Base-by-base conservation (phyloP, 1,139 yeast species). In the Lodderomyces oxycetoniae region DNA sequence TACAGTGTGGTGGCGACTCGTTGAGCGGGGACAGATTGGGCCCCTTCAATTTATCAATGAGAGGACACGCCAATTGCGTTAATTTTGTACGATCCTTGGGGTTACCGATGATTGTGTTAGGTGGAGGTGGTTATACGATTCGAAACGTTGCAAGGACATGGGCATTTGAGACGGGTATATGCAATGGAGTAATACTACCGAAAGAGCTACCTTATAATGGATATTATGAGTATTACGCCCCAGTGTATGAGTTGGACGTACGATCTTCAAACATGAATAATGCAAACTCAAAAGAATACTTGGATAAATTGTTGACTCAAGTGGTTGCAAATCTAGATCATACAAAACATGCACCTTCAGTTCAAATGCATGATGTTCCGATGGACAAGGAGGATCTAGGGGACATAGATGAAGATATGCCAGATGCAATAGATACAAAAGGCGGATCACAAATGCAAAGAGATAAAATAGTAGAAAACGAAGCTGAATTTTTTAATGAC, bases 81-180 rank as follows among this genome's bases (percentile, higher is more conserved):
- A 77, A 78, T 45, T 89, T 78, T 59, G 82, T 89, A 36, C 83
- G 83, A 53, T 75, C 89, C 14, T 88, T 89, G 55, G 88, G 88
- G 4, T 66, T 91, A 3, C 98, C 97, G 9, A 67, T 87, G 75
- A 67, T 91, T 60, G 96, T 91, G n/a, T 61, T 91, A 11, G 98
- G 98, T 20, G 98, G 98, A 22, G 98, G 99, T 36, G 98, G 98
- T 21, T 91, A 91, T 60, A 91, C 97, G n/a, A 91, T 91, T 82
- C 74, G 97, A 57, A 91, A 91, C 57, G 98, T 91, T 29, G 89
- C 96, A 19, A 71, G 97, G 49, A 81, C 96, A 4, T 91, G 98
- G 98, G 80, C 96, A 26, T 89, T 75, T 55, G 98, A 91, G 61
- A 81, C 96, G 3, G 96, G 97, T 12, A 65, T 91, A 37, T 68